Conservation (phyloP, 257 asterid genomes). For the Capsicum pubescens region DNA sequence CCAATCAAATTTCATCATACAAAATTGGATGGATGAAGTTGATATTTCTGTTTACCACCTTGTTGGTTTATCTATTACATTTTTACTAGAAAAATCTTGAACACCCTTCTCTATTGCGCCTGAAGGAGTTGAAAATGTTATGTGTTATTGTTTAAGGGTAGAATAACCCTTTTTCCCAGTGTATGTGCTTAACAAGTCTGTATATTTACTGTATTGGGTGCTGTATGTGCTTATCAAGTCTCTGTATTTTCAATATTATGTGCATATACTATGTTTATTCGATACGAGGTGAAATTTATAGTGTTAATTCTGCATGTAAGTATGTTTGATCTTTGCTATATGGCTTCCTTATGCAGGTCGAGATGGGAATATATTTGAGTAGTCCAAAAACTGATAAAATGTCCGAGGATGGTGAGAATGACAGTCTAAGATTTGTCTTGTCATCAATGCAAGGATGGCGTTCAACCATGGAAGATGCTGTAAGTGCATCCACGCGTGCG, state of each 20-base stretch:
- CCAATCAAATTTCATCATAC: too few species aligned
- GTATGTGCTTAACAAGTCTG: background rate
- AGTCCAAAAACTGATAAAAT: slow-evolving; percentile 81
- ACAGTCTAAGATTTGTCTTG: slow-evolving; percentile 73
- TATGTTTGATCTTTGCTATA: slow-evolving; percentile 3
- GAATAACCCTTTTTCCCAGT: background rate
- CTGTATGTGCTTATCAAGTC: background rate
- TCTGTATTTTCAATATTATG: background rate
- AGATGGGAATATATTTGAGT: slow-evolving; percentile 90
- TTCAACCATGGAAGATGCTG: slow-evolving; percentile 95
- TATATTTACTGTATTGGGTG: background rate
- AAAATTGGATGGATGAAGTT: too few species aligned
- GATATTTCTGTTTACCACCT: too few species aligned
- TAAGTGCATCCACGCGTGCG: slow-evolving; percentile 45
- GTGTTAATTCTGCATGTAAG: slow-evolving; percentile 9
- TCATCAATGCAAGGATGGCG: slow-evolving; percentile 99
- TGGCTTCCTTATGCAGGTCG: slow-evolving; percentile 47
- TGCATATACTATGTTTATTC: background rate
- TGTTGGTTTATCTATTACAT: too few species aligned
- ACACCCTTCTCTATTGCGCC: too few species aligned
- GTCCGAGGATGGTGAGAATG: slow-evolving; percentile 84
- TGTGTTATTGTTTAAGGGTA: background rate
- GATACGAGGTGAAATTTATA: background rate
- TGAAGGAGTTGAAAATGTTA: background rate
- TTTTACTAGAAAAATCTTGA: too few species aligned